Base-by-base conservation (phyloP, 2,329 filamentous ascomycete species). In the Penicillium sp. region DNA sequence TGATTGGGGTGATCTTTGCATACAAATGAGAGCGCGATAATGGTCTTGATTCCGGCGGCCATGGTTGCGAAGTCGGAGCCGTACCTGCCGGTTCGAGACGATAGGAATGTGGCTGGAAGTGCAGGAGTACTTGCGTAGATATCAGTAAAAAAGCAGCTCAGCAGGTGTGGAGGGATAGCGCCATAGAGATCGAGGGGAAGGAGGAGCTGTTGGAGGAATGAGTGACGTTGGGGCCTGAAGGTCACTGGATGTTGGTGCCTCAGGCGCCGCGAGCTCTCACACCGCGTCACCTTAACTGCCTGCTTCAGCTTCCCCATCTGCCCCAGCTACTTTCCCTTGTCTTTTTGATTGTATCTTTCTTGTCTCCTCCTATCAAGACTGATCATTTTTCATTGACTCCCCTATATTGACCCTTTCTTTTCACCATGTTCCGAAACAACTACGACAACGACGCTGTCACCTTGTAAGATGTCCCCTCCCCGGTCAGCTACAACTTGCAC, bases 401-500 rank as follows among this genome's bases (percentile, higher is more conserved):
- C 31, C n/a, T 54, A 49, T 56, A 52, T 55, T 55, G 51, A 26
- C 50, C 52, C 58, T 58, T 51, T 49, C 49, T 63, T 59, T 62
- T 65, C 84, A 87, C 73, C 73, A 98, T 99, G 95, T 99, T 99
- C 82, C 87, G 95, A 81, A 99, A 99, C 85, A 98, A 98, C 81
- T 99, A 99, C 85, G 95, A 99, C 83, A 99, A 99, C 87, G 95
- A 99, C 80, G 96, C 93, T 63, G 93, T 98, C 81, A 99, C 95
- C 81, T 99, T 98, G 92, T 96, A 84, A 65, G 70, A 64, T 45
- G 79, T 73, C 58, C 57, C 63, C 58, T 57, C 58, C 49, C 37
- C 52, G 49, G 27, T 54, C 33, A 65, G 24, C 57, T 60, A 54
- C 58, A 54, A 55, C 48, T 51, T 62, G 48, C 35, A 49, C 42